phyloP scores from a whole-genome alignment of 2,329 filamentous ascomycete genomes.

The Chalaropsis thielavioides region DNA sequence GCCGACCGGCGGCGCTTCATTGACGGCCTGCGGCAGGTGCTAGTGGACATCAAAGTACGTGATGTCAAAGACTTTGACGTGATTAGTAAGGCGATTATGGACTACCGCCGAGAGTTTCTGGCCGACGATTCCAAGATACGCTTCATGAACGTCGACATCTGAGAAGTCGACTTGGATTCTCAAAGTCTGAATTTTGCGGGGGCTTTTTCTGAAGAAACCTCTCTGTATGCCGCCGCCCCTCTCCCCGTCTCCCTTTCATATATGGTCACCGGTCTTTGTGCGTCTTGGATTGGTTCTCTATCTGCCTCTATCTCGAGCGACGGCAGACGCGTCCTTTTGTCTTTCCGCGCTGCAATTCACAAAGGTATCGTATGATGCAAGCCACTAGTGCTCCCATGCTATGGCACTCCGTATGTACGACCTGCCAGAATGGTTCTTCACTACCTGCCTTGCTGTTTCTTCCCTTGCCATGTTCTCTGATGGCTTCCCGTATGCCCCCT shows the following conservation, averaged over 20 bases:
- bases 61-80: slow-evolving; percentile 51
- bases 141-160: slow-evolving; percentile 14
- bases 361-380: background rate
- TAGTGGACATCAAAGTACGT: slow-evolving; percentile 43
- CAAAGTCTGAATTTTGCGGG: background rate
- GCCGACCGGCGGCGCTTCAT: slow-evolving; percentile 49
- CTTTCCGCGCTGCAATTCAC: background rate
- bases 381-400: background rate
- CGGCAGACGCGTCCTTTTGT: no score
- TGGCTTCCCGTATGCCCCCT: background rate
- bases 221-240: no score
- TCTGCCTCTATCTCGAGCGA: no score
- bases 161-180: background rate
- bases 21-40: slow-evolving; percentile 44
- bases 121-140: slow-evolving; percentile 47
- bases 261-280: no score
- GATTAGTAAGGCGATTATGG: slow-evolving; percentile 52
- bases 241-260: no score
- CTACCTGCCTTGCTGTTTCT: no score
- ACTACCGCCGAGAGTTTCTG: slow-evolving; percentile 50
- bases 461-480: background rate
- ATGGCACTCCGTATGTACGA: background rate
- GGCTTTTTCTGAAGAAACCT: background rate
- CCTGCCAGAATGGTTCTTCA: background rate
- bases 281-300: no score